These are phyloP conservation scores for Tephrocybe sp. DNA, from an alignment of 768 basidiomycete species.

Conservation along the genomic window DNA sequence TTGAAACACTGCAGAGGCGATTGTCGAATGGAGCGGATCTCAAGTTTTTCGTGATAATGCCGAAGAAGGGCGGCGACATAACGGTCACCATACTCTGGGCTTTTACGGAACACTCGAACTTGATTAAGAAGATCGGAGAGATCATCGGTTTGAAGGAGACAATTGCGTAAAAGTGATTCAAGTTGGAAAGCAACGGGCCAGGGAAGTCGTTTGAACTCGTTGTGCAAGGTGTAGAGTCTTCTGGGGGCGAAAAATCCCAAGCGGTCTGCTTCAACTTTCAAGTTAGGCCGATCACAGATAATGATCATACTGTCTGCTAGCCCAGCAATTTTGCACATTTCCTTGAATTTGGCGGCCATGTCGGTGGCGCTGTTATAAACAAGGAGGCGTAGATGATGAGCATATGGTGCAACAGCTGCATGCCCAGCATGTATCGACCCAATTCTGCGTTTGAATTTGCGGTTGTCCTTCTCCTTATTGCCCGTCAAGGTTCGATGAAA, in stretches of 20 bases:
- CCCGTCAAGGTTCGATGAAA: conserved; percentile 55
- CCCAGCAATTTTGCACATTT: conserved; percentile 53
- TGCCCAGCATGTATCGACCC: conserved; percentile 62
- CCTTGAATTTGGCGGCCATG: conserved; percentile 47
- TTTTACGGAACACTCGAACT: conserved; percentile 40
- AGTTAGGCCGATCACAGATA: conserved; percentile 27
- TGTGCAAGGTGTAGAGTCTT: conserved; percentile 44
- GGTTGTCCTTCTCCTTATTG: conserved; percentile 34
- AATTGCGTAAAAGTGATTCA: conserved; percentile 66
- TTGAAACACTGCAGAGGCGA: conserved; percentile 46
- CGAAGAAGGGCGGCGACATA: conserved; percentile 53
- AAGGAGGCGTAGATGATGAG: conserved; percentile 66
- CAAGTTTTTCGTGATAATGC: conserved; percentile 50
- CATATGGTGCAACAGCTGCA: conserved; percentile 61
- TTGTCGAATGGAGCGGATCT: conserved; percentile 37
- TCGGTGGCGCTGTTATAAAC: conserved; percentile 51
- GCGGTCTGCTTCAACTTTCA: conserved; percentile 50
- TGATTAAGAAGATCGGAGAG: conserved; percentile 43
- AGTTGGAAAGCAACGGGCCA: conserved; percentile 80
- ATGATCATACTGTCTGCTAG: conserved; percentile 34
- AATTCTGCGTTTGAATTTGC: conserved; percentile 57
- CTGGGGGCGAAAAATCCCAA: conserved; percentile 52
- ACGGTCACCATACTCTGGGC: conserved; percentile 20
- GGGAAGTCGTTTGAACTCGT: conserved; percentile 44
- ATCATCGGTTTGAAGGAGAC: conserved; percentile 60